Evolutionary conservation across 2,329 filamentous ascomycete genomes (phyloP), one percentile per base, ranked within the genome.

Genomic region (Teratosphaeria epicoccoides): DNA sequence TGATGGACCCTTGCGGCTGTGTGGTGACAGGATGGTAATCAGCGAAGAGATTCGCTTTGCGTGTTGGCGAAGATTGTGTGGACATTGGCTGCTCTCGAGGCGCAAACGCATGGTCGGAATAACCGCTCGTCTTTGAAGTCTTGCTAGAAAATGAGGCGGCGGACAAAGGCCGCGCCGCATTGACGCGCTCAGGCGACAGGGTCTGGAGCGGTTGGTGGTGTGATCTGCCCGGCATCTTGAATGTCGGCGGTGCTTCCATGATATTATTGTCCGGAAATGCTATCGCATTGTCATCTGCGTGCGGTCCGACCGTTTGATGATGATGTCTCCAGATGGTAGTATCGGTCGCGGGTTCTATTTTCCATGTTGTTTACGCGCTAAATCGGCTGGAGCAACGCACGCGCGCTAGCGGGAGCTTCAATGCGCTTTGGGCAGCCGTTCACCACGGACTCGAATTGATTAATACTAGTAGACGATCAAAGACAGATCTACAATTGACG

Each of bases 171-270:
- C 51, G 51, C 45, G 62, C 66, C 57, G 67, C 63, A 51, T 85
- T 84, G 53, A 79, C 74, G 61, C 82, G 81, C 60, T 85, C 82
- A 9, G 82, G 81, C 20, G 83, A 83, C 49, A 79, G 72, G 29
- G 76, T 72, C 57, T 81, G 79, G 47, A 86, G 73, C 49, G 83
- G 79, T 52, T 56, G 55, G 33, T 53, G 49, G 33, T 53, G 49
- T 57, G 75, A n/a, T 40, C 33, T 74, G 55, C 73, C 75, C 37
- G 79, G 78, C 61, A 75, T 76, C 55, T 75, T 71, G 59, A 74
- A 76, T 61, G 71, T 69, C 56, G 66, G 66, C 63, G 69, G 67
- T 24, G 69, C 64, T 58, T 70, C 68, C 65, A 69, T 69, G 46
- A 10, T 47, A 29, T 28, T 10, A 26, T 22, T 11, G 10, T 29